phyloP scores from a whole-genome alignment of 2,329 filamentous ascomycete species.

The Ceratocystis cubensis region DNA sequence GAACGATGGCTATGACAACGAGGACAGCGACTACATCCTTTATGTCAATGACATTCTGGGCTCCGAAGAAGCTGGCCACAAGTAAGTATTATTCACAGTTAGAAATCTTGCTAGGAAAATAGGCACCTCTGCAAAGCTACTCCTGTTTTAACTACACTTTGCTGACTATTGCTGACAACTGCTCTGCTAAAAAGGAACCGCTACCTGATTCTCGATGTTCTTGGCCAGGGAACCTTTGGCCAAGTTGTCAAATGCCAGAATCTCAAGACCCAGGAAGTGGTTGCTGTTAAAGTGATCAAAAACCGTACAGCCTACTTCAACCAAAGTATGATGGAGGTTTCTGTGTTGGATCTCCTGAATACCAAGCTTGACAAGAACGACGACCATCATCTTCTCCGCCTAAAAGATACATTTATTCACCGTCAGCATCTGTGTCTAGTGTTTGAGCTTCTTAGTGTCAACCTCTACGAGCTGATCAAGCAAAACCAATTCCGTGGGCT shows the following conservation, averaged over 20 bases:
- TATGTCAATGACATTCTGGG: slow-evolving; percentile 98
- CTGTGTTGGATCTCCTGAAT: slow-evolving; percentile 89
- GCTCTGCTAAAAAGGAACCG: slow-evolving; percentile 51
- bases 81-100: slow-evolving; percentile 43
- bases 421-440: slow-evolving; percentile 92
- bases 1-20: slow-evolving; percentile 98
- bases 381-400: slow-evolving; percentile 83
- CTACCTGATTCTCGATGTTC: slow-evolving; percentile 90
- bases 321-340: slow-evolving; percentile 99
- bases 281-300: slow-evolving; percentile 98
- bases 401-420: slow-evolving; percentile 98
- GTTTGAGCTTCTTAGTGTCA: slow-evolving; percentile 92
- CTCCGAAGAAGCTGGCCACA: slow-evolving; percentile 95
- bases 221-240: slow-evolving; percentile 94
- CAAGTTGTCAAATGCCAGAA: slow-evolving; percentile 99
- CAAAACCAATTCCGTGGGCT: slow-evolving; percentile 97
- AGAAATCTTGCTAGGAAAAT: not conserved
- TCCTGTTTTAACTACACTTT: not conserved
- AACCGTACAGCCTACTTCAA: slow-evolving; percentile 99
- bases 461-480: slow-evolving; percentile 96
- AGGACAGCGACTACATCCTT: slow-evolving; percentile 97
- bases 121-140: not conserved
- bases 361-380: slow-evolving; percentile 99
- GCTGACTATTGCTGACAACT: not conserved
- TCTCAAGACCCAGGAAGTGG: slow-evolving; percentile 93